A percentile compares a stretch with the other conserved stretches of the same genome.
Evolutionary conservation across 2,329 filamentous ascomycete genomes (phyloP).

Genomic region (Xylogone sp.): DNA sequence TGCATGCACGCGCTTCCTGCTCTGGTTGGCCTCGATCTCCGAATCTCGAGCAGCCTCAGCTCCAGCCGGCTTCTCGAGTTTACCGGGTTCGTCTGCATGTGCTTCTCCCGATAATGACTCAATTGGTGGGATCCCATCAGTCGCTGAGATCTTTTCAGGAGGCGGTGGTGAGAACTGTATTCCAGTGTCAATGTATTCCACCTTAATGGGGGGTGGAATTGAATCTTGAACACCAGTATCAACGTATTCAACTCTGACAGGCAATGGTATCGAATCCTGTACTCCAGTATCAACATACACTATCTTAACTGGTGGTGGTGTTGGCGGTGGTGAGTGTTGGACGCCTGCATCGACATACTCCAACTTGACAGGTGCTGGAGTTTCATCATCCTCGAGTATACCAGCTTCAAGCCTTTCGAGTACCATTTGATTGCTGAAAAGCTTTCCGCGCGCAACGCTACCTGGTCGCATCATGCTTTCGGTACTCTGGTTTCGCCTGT

Average conservation of each 20-base stretch:
- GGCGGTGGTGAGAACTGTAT: slow-evolving; percentile 67
- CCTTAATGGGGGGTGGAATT: slow-evolving; percentile 32
- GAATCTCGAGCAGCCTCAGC: slow-evolving; percentile 37
- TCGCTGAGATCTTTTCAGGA: slow-evolving; percentile 55
- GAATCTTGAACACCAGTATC: slow-evolving; percentile 67
- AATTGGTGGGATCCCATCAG: slow-evolving; percentile 35
- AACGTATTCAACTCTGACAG: too few relatives aligned
- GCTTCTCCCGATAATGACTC: slow-evolving; percentile 33
- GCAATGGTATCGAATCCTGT: too few relatives aligned
- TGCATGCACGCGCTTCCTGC: slow-evolving; percentile 63
- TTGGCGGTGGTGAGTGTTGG: slow-evolving; percentile 70
- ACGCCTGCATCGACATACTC: slow-evolving; percentile 52
- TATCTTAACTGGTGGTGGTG: too few relatives aligned
- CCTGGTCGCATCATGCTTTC: slow-evolving; percentile 54
- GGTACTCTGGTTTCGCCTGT: slow-evolving; percentile 53
- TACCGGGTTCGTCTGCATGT: slow-evolving; percentile 1
- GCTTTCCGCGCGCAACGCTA: slow-evolving; percentile 49
- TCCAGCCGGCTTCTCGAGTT: slow-evolving; percentile 29
- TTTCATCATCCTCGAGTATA: slow-evolving; percentile 47
- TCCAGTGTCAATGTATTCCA: slow-evolving; percentile 53
- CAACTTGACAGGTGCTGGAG: slow-evolving; percentile 33
- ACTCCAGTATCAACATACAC: too few relatives aligned
- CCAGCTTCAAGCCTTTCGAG: slow-evolving; percentile 52
- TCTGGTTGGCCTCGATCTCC: slow-evolving; percentile 71
- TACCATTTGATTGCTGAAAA: slow-evolving; percentile 51